Base-by-base conservation (phyloP, 2,329 filamentous ascomycete genomes). In the Colletotrichum sp. region DNA sequence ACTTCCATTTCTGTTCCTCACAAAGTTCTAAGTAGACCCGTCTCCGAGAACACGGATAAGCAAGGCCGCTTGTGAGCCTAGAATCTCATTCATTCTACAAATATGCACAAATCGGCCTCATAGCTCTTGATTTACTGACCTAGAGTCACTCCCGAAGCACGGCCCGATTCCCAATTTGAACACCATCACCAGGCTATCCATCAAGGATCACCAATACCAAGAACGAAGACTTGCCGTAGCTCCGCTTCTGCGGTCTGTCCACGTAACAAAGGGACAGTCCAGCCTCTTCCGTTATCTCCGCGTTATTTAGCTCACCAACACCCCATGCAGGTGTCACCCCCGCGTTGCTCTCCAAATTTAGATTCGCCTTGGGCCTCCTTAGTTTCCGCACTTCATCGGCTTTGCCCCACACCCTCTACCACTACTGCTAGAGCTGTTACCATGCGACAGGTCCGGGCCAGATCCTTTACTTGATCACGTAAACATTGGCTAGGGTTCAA, bases 1-100 rank as follows among this genome's bases (percentile, higher is more conserved):
- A n/a, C 38, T 48, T 1, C 0, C 0, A 7, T n/a, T 12, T 0
- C 18, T 12, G 9, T 4, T n/a, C 21, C 21, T 24, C 21, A 24
- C 21, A 24, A 24, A 24, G 21, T 24, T 24, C 21, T 24, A 24
- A 24, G 21, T 24, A 24, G 21, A 24, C 21, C 21, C 21, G 21
- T 24, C 21, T 24, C 21, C 21, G 21, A 4, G 0, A 43, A n/a
- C 38, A 1, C 38, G 0, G 2, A 43, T 10, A 43, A 3, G 0
- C 1, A 2, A 43, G 38, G 38, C 8, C 38, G 0, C 38, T 0
- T 1, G 38, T 12, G 18, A n/a, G 18, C 0, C 5, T 48, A 0
- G 9, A 12, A n/a, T 48, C 38, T 7, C 18, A 5, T 43, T n/a
- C 3, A 12, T 48, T 0, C 5, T 48, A 18, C 38, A 12, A 43